These are phyloP conservation scores for Hyphodiscus hymeniophilus DNA, from an alignment of 495 filamentous ascomycete genomes.

Conservation along the genomic window DNA sequence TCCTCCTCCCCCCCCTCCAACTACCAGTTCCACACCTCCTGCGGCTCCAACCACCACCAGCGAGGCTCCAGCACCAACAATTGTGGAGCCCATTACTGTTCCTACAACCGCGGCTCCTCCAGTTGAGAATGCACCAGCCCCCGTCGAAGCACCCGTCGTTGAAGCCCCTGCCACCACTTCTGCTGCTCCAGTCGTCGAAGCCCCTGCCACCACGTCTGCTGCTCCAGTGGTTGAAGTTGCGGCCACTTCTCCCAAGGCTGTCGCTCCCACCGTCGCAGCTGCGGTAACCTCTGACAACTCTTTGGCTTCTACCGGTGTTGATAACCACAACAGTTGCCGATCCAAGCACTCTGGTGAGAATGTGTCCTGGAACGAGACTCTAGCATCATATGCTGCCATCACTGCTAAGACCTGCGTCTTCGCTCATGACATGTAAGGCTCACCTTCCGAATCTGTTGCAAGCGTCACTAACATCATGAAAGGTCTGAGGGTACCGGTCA, in stretches of 20 bases:
- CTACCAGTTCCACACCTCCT: slow-evolving; percentile 17
- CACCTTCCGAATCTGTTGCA: neutral
- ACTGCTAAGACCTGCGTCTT: slow-evolving; percentile 55
- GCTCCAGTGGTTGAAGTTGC: slow-evolving; percentile 10
- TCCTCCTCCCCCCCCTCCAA: slow-evolving; percentile 10
- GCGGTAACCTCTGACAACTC: slow-evolving; percentile 27
- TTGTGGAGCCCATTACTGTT: too few species aligned
- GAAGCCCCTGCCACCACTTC: slow-evolving; percentile 9
- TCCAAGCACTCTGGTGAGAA: slow-evolving; percentile 65
- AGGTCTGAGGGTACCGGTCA: slow-evolving; percentile 32
- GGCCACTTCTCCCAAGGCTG: slow-evolving; percentile 1
- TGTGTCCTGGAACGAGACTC: slow-evolving; percentile 52
- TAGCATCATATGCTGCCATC: slow-evolving; percentile 51
- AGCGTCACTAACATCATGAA: slow-evolving; percentile 1
- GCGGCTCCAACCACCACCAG: slow-evolving; percentile 5
- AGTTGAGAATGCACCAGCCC: slow-evolving; percentile 5
- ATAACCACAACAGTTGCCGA: slow-evolving; percentile 82
- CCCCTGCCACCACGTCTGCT: slow-evolving; percentile 7
- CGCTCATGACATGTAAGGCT: slow-evolving; percentile 65
- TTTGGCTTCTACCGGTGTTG: slow-evolving; percentile 31
- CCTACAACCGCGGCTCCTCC: slow-evolving; percentile 7
- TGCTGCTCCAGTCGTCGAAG: slow-evolving; percentile 13
- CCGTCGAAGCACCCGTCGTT: slow-evolving; percentile 5
- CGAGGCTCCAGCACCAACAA: slow-evolving; percentile 9
- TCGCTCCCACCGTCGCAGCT: slow-evolving; percentile 15